These are phyloP conservation scores for Apiospora malaysiana DNA, from an alignment of 2,329 filamentous ascomycete genomes.

Conservation along the genomic window DNA sequence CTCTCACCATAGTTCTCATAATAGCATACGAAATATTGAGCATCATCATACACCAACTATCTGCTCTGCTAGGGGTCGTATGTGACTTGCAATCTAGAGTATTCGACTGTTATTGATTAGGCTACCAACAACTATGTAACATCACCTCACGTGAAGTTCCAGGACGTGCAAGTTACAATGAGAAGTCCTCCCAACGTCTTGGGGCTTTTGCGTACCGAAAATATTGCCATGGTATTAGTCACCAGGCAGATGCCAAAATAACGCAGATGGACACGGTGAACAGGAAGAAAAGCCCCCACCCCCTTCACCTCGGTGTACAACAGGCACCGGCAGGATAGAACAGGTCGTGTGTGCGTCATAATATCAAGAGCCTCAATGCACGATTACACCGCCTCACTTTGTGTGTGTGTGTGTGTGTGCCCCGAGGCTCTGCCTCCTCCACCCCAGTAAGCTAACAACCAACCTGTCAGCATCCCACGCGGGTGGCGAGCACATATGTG, in stretches of 20 bases:
- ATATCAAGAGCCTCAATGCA: slow-evolving; percentile 9
- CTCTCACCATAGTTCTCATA: not conserved
- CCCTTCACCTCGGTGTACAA: not conserved
- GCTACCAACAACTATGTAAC: no score
- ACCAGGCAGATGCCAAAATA: not conserved
- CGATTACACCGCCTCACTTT: not conserved
- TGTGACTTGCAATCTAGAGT: not conserved
- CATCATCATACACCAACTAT: not conserved
- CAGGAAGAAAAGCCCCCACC: not conserved
- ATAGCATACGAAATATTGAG: slow-evolving; percentile 5
- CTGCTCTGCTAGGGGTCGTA: not conserved
- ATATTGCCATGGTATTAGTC: not conserved
- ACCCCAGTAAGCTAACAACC: not conserved
- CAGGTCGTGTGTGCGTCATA: not conserved
- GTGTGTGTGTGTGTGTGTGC: not conserved
- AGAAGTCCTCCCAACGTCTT: not conserved
- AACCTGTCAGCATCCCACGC: slow-evolving; percentile 6
- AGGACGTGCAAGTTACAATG: not conserved
- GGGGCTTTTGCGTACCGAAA: not conserved
- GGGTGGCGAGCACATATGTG: not conserved
- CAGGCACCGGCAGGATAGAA: not conserved
- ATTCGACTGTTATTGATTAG: no score
- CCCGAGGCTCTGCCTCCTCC: not conserved
- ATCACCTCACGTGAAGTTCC: not conserved
- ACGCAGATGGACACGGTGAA: not conserved